These are phyloP conservation scores for Atkinsonella hypoxylon DNA, from an alignment of 2,329 filamentous ascomycete genomes.

Conservation along the genomic window DNA sequence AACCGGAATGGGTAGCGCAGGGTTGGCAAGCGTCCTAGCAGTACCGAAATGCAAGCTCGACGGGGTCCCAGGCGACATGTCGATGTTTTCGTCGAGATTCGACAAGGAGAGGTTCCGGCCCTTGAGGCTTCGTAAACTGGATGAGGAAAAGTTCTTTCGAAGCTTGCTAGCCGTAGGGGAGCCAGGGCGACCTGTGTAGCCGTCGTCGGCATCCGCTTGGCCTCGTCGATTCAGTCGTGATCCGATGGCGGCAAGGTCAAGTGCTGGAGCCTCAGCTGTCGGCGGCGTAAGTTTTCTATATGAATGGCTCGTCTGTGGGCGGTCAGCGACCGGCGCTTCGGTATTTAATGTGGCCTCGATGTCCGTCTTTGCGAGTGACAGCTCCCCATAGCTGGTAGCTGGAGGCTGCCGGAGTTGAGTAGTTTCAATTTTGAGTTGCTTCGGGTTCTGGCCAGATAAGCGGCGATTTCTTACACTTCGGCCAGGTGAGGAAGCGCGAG, in stretches of 20 bases:
- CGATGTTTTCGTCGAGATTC: constrained; percentile 47
- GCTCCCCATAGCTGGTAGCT: constrained; percentile 4
- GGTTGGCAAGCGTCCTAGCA: constrained; percentile 37
- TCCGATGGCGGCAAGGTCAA: constrained; percentile 10
- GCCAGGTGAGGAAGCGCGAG: constrained; percentile 19
- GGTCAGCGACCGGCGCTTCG: constrained; percentile 6
- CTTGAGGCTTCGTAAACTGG: constrained; percentile 59
- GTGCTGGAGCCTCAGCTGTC: constrained; percentile 4
- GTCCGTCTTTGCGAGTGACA: background rate
- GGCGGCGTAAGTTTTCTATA: constrained; percentile 2
- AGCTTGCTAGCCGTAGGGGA: constrained; percentile 41
- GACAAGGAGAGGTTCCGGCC: constrained; percentile 61
- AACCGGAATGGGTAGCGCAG: constrained; percentile 56
- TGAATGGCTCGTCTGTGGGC: constrained; percentile 4
- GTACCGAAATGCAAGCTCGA: constrained; percentile 53
- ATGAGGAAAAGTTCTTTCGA: constrained; percentile 58
- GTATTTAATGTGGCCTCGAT: constrained; percentile 7
- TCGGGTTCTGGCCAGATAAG: constrained; percentile 67
- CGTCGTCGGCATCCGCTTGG: constrained; percentile 24
- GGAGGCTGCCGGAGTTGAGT: constrained; percentile 17
- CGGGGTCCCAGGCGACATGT: constrained; percentile 63
- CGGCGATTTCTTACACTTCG: constrained; percentile 60
- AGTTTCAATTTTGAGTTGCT: constrained; percentile 85
- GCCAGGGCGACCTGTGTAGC: constrained; percentile 29
- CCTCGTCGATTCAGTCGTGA: constrained; percentile 23